Evolutionary conservation across 306 rosid genomes (phyloP).

Genomic region (Pyrus betulifolia): DNA sequence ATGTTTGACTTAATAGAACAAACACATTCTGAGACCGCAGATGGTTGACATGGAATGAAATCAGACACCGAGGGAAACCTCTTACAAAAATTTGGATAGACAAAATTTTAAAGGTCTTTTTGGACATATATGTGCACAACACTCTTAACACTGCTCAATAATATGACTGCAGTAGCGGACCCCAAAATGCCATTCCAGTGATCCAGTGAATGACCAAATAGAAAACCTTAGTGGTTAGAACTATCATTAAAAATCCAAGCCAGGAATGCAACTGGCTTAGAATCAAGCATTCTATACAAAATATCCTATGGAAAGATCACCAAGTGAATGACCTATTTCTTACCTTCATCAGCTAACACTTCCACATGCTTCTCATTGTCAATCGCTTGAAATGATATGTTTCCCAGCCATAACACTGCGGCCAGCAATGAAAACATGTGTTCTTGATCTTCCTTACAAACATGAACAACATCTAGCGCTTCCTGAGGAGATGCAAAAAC

Average conservation of each 20-base stretch:
- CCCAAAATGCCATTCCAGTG: not conserved
- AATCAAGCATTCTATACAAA: slow-evolving; percentile 10
- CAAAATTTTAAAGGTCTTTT: not conserved
- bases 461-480: slow-evolving; percentile 53
- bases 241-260: not conserved
- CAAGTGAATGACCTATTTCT: slow-evolving; percentile 7
- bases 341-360: slow-evolving; percentile 84
- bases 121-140: not conserved
- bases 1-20: not conserved
- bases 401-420: slow-evolving; percentile 90
- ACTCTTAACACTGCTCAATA: not conserved
- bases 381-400: slow-evolving; percentile 58
- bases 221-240: not conserved
- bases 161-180: not conserved
- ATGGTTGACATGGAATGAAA: not conserved
- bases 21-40: not conserved
- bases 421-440: slow-evolving; percentile 52
- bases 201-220: not conserved
- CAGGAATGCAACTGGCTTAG: not conserved
- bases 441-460: slow-evolving; percentile 75
- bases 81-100: not conserved
- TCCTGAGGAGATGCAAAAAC: slow-evolving; percentile 36
- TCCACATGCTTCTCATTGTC: slow-evolving; percentile 73
- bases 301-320: slow-evolving; percentile 1
- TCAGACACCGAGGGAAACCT: not conserved